Evolutionary conservation across 169 alveolate genomes (phyloP), one percentile per base, ranked within the genome.

Genomic region (Eimeria necatrix): DNA sequence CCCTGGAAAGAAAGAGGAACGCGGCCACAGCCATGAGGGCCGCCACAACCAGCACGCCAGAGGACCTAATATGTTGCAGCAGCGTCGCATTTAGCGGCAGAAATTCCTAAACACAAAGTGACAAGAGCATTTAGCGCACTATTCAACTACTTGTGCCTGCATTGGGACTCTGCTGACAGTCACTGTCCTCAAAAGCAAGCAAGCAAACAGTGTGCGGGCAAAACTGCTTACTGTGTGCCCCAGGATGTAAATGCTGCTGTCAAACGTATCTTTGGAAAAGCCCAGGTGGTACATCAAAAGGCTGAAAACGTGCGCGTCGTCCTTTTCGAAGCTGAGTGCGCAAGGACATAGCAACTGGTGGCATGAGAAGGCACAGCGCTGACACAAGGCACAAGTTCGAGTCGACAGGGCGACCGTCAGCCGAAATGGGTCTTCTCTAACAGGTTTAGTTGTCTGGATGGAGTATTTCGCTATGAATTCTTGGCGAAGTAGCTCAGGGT

Each of bases 261-360:
- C 97, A 59, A 96, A 96, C 41, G 91, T 86, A 24, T 14, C 49
- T 74, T 46, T 59, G 32, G 85, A 64, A 3, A 86, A 46, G 12
- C 96, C 96, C 61, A 96, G 49, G 56, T 86, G 61, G 41, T 93
- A 10, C 80, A 87, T 70, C 51, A 96, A 73, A 64, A 96, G 68
- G 22, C 84, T 93, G 59, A 51, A 96, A 4, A 96, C 96, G 71
- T 96, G 97, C 4, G 96, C 76, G 91, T 96, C 97, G 32, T 94
- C 95, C 20, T 71, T 61, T 5, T 71, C 81, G 59, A 60, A 74
- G 7, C 95, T 91, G 94, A 56, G 68, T 20, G 16, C 41, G 2
- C 41, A 32, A 32, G 41, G 41, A 32, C 0, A 24, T 46, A 12
- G 49, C 64, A 80, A 22, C 87, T 8, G n/a, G 80, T 12, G 4